Base-by-base conservation (phyloP, 1,284 basidiomycete genomes). In the Wallemia ichthyophaga region DNA sequence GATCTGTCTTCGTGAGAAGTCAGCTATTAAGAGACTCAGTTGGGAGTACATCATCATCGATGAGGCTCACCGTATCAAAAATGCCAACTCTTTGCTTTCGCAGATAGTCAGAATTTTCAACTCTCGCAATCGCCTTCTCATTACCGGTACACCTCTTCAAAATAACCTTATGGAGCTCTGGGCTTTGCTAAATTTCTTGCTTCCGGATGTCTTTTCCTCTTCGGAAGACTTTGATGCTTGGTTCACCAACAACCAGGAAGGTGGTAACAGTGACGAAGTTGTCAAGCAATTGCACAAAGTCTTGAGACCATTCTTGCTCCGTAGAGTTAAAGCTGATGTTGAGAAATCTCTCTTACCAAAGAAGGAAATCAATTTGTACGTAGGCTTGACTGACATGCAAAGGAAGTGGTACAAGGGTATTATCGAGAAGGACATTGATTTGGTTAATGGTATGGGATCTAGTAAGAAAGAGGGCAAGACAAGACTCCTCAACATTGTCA, bases 1-100 rank as follows among this genome's bases (percentile, higher is more conserved):
- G 69, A 85, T 98, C 65, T 95, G 89, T 69, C 76, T 98, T 61
- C 86, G 94, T 65, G 94, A 98, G 68, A 89, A 91, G 72, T 77
- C 79, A 25, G 78, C 83, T 0, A 76, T 98, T 64, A 89, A 86
- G 71, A 94, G 92, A 70, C 86, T 96, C 67, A 84, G 83, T 0
- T 98, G 95, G 75, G 87, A 94, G 71, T 98, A 98, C 72, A 96
- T 98, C 69, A 78, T 88, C 64, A 98, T 99, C 67, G 92, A 99
- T 72, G 94, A 99, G 72, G 94, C 92, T 0, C 94, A 98, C 68
- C 83, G 92, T 33, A 98, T 99, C 78, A 98, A 98, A 75, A 98
- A 98, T 66, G 89, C 92, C 66, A 88, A 98, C 69, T 95, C 88
- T 27, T 83, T 96, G 66, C 78, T 99, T 13, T 83, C 83, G 19